These are phyloP conservation scores for Lentinula edodes DNA, from an alignment of 768 basidiomycete genomes.

Conservation along the genomic window DNA sequence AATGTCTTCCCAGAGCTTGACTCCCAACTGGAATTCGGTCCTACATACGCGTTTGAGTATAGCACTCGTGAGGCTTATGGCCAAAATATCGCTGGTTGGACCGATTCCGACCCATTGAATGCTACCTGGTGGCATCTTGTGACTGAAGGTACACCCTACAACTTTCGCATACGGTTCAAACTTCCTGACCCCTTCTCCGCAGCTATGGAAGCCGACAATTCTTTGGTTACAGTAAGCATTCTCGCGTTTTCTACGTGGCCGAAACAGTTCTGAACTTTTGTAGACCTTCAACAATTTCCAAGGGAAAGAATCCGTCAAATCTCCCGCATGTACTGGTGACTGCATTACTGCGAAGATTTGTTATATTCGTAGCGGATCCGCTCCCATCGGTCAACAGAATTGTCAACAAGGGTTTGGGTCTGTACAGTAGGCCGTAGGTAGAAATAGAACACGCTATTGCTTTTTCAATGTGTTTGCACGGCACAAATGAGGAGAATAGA, in stretches of 20 bases:
- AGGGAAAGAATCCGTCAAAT: constrained; percentile 59
- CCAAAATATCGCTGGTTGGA: constrained; percentile 50
- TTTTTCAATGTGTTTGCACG: too few species aligned
- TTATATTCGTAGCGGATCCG: constrained; percentile 73
- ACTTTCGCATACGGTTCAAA: not conserved
- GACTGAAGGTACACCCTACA: constrained; percentile 51
- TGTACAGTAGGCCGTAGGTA: constrained; percentile 33
- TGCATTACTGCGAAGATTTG: constrained; percentile 69
- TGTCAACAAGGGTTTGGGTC: constrained; percentile 63
- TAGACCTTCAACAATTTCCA: constrained; percentile 67
- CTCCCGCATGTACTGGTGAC: constrained; percentile 49
- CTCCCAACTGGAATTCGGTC: constrained; percentile 48
- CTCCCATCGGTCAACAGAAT: constrained; percentile 51
- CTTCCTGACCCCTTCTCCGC: not conserved
- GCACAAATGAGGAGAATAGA: too few species aligned
- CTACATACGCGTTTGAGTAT: constrained; percentile 63
- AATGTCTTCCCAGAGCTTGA: constrained; percentile 54
- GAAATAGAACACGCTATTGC: not conserved
- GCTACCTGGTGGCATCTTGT: constrained; percentile 82
- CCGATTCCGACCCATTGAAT: constrained; percentile 49
- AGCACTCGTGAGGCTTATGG: constrained; percentile 68
- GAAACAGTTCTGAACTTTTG: not conserved
- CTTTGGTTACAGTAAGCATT: constrained; percentile 49
- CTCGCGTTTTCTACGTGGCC: not conserved
- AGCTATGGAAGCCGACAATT: constrained; percentile 56